A percentile compares a stretch with the other conserved stretches of the same genome.
Evolutionary conservation across 2,329 filamentous ascomycete species (phyloP).

Genomic region (Fusarium penzigii): DNA sequence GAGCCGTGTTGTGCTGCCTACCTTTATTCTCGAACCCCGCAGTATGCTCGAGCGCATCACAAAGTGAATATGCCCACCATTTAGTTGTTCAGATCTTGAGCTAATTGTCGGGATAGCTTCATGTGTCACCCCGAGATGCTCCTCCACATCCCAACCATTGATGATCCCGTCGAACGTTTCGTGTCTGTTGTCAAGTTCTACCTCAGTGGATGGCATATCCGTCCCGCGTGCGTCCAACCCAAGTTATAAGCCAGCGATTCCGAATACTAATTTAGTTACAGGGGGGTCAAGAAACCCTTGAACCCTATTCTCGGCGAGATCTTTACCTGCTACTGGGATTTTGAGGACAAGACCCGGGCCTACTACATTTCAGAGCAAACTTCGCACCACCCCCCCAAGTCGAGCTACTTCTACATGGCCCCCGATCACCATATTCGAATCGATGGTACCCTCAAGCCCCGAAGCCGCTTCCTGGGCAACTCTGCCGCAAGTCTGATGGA

Average conservation of each 20-base stretch:
- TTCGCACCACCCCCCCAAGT: slow-evolving; percentile 97
- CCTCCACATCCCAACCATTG: slow-evolving; percentile 80
- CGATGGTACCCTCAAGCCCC: slow-evolving; percentile 91
- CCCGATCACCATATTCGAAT: slow-evolving; percentile 93
- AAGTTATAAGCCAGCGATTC: slow-evolving; percentile 1
- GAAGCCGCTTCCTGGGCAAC: slow-evolving; percentile 94
- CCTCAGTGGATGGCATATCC: slow-evolving; percentile 97
- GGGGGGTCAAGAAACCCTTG: slow-evolving; percentile 95
- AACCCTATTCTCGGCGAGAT: slow-evolving; percentile 96
- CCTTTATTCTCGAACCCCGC: slow-evolving; percentile 95
- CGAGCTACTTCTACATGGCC: slow-evolving; percentile 98
- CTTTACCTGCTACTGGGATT: slow-evolving; percentile 95
- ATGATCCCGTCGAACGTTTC: slow-evolving; percentile 88
- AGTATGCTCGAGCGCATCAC: slow-evolving; percentile 99
- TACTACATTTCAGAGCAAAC: slow-evolving; percentile 99
- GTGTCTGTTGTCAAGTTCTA: slow-evolving; percentile 98
- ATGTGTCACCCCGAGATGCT: slow-evolving; percentile 99
- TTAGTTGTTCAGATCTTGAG: slow-evolving; percentile 1
- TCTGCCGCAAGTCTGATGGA: slow-evolving; percentile 99
- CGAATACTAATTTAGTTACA: slow-evolving; percentile 40
- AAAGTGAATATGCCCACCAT: slow-evolving; percentile 60
- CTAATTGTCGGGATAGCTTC: slow-evolving; percentile 63
- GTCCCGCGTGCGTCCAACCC: slow-evolving; percentile 73
- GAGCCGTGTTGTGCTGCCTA: slow-evolving; percentile 90
- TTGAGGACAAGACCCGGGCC: slow-evolving; percentile 77